Conservation (phyloP, 495 filamentous ascomycete species). For the Astrothelium subdiscretum region DNA sequence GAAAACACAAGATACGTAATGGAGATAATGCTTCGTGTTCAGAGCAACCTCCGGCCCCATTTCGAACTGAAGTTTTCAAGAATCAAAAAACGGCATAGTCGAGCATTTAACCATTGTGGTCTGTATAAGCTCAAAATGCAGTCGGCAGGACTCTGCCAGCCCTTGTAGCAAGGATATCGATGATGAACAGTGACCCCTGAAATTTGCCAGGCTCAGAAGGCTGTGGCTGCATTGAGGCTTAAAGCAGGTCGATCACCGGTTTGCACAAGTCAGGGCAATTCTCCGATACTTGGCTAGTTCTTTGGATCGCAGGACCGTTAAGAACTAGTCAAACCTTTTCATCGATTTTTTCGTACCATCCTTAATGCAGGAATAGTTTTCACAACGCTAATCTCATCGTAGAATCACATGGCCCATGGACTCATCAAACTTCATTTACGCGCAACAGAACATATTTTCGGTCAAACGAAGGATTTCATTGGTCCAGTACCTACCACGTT, state of each 20-base stretch:
- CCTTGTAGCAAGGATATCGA: not conserved
- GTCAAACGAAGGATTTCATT: not conserved
- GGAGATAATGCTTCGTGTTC: not conserved
- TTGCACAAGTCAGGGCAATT: not conserved
- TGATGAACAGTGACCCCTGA: not conserved
- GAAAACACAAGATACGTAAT: not conserved
- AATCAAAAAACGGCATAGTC: not conserved
- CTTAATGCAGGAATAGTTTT: not conserved
- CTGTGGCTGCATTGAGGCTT: conserved; percentile 1
- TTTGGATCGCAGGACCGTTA: not conserved
- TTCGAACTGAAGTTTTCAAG: not conserved
- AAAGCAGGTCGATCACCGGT: not conserved
- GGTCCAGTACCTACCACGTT: not conserved
- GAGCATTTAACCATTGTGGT: not conserved
- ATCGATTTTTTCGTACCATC: not conserved
- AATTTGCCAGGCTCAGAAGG: not conserved
- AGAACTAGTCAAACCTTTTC: not conserved
- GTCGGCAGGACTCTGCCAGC: not conserved
- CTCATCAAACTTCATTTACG: not conserved
- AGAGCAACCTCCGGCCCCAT: not conserved
- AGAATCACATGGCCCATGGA: not conserved
- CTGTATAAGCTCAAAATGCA: not conserved
- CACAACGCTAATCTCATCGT: not conserved
- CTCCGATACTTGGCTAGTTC: not conserved
- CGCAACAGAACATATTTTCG: not conserved